Percentiles rank a stretch among this genome's conserved stretches.
These are phyloP conservation scores for Beta macrorhiza DNA, from an alignment of 179 eudicot genomes.

Conservation along the genomic window DNA sequence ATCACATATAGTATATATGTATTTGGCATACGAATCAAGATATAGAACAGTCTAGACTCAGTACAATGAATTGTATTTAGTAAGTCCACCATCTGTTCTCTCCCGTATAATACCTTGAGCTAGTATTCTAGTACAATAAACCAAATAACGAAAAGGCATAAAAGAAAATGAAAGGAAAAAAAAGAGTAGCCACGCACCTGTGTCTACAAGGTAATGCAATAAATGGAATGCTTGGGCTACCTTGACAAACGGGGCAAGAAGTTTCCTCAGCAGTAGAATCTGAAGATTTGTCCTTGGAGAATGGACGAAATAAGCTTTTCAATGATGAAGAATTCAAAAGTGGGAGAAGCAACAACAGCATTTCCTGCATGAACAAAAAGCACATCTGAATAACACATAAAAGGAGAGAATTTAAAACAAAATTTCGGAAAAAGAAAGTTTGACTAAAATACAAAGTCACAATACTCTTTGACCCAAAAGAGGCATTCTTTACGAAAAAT, in stretches of 20 bases:
- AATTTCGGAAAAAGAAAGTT: background rate
- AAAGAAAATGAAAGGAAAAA: background rate
- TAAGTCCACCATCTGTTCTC: background rate
- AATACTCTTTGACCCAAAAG: background rate
- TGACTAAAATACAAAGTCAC: background rate
- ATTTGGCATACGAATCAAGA: background rate
- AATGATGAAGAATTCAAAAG: conserved; percentile 90
- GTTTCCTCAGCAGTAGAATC: conserved; percentile 52
- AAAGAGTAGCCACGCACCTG: conserved; percentile 49
- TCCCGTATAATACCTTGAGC: background rate
- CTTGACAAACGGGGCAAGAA: conserved; percentile 83
- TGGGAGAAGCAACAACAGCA: conserved; percentile 92
- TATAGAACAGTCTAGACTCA: background rate
- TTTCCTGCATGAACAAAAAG: conserved; percentile 61
- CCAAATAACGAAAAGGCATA: background rate
- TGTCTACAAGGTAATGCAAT: conserved; percentile 92
- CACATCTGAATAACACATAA: conserved; percentile 13
- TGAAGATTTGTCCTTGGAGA: conserved; percentile 79
- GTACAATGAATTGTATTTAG: background rate
- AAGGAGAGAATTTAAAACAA: background rate
- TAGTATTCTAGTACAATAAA: background rate
- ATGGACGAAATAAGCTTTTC: conserved; percentile 69
- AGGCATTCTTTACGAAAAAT: background rate
- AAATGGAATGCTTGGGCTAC: conserved; percentile 78
- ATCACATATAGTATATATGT: background rate